Evolutionary conservation across 352 stramenopile genomes (phyloP).

Genomic region (Globisporangium alternatum): DNA sequence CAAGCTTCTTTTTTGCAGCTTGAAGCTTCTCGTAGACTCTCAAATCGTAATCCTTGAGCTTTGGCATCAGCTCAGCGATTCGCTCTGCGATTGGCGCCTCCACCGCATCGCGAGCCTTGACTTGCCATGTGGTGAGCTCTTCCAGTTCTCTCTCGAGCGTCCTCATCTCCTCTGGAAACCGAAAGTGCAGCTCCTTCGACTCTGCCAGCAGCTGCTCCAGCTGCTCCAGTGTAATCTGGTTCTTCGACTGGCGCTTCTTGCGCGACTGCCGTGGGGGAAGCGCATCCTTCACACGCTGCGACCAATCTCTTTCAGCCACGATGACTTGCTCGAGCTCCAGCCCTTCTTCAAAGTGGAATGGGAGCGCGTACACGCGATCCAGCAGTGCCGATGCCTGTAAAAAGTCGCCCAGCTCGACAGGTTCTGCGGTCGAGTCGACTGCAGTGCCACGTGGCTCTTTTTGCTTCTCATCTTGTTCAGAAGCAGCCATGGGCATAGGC

Average conservation of each 20-base stretch:
- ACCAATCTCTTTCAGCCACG: slow-evolving; percentile 58
- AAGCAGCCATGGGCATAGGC: neutral
- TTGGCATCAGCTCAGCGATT: slow-evolving; percentile 35
- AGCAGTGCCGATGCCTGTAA: slow-evolving; percentile 48
- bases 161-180: slow-evolving; percentile 75
- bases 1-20: slow-evolving; percentile 42
- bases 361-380: slow-evolving; percentile 63
- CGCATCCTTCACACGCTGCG: slow-evolving; percentile 63
- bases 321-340: slow-evolving; percentile 54
- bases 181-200: slow-evolving; percentile 54
- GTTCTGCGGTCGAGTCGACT: neutral
- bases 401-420: slow-evolving; percentile 29
- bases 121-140: slow-evolving; percentile 61
- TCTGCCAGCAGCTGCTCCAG: slow-evolving; percentile 55
- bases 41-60: slow-evolving; percentile 62
- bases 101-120: slow-evolving; percentile 53
- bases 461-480: neutral
- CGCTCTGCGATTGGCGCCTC: slow-evolving; percentile 32
- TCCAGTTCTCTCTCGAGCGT: slow-evolving; percentile 74
- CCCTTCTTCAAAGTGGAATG: slow-evolving; percentile 75
- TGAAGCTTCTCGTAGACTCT: slow-evolving; percentile 57
- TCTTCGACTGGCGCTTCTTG: slow-evolving; percentile 71
- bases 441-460: neutral
- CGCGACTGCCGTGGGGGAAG: slow-evolving; percentile 75
- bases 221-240: slow-evolving; percentile 57